Conservation (phyloP, 2,329 filamentous ascomycete genomes). For the Elsinoe necatrix region DNA sequence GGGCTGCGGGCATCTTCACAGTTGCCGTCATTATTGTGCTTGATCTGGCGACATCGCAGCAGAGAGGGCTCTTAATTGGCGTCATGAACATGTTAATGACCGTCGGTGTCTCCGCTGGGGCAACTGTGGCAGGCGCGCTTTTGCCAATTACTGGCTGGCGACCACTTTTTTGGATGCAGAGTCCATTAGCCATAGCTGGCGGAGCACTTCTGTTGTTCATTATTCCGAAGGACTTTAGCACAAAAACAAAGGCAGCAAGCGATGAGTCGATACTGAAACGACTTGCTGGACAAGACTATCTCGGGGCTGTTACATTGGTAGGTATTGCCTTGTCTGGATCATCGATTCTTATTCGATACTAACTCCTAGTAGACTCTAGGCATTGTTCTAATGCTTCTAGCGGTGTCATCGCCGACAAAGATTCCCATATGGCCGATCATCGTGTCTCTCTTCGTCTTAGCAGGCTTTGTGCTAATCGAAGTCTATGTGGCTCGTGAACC, state of each 20-base stretch:
- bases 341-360: background rate
- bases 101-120: constrained; percentile 61
- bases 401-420: constrained; percentile 53
- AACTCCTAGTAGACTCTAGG: constrained; percentile 44
- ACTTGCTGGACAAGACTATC: constrained; percentile 62
- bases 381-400: constrained; percentile 64
- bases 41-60: constrained; percentile 59
- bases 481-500: constrained; percentile 56
- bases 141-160: constrained; percentile 62
- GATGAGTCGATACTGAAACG: constrained; percentile 41
- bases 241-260: constrained; percentile 26
- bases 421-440: constrained; percentile 54
- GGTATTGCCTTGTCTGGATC: constrained; percentile 20
- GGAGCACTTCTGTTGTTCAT: constrained; percentile 56
- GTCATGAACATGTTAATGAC: constrained; percentile 66
- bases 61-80: constrained; percentile 65
- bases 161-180: constrained; percentile 64
- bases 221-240: constrained; percentile 46
- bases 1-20: constrained; percentile 63
- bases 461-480: constrained; percentile 54
- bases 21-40: constrained; percentile 67
- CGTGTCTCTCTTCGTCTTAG: constrained; percentile 51
- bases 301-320: constrained; percentile 60
- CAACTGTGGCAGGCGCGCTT: constrained; percentile 59
- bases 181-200: constrained; percentile 53